Evolutionary conservation across 768 basidiomycete species (phyloP).

Genomic region (Termitomyces sp.): DNA sequence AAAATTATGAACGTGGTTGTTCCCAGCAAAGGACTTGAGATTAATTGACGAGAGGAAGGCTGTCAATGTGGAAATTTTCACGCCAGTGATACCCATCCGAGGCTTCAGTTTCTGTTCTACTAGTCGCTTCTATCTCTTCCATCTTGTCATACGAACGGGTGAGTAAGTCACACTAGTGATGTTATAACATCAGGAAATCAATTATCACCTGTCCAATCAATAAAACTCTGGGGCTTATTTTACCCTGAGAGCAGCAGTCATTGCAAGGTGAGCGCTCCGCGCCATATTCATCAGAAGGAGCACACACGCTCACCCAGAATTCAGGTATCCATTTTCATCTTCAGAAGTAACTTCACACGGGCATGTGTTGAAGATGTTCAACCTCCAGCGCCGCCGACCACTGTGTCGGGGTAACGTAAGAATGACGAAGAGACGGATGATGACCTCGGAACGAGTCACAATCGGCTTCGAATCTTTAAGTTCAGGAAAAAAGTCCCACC

Average conservation of each 20-base stretch:
- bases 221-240: neutral
- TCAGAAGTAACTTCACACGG: neutral
- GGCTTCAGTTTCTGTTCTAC: neutral
- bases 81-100: neutral
- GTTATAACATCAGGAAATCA: neutral
- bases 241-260: no score
- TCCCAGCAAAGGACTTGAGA: neutral
- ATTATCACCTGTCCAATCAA: neutral
- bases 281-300: neutral
- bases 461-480: neutral
- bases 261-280: no score
- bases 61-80: no score
- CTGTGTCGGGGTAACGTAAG: neutral
- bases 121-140: no score
- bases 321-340: neutral
- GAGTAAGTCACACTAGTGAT: neutral
- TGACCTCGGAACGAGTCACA: neutral
- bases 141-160: neutral
- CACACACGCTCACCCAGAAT: neutral
- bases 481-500: neutral
- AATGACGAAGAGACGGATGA: neutral
- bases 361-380: neutral
- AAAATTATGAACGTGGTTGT: neutral
- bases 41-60: neutral
- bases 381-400: neutral